Evolutionary conservation across 2,329 filamentous ascomycete genomes (phyloP), one percentile per base, ranked within the genome.

Genomic region (Stachybotrys chlorohalonatus): DNA sequence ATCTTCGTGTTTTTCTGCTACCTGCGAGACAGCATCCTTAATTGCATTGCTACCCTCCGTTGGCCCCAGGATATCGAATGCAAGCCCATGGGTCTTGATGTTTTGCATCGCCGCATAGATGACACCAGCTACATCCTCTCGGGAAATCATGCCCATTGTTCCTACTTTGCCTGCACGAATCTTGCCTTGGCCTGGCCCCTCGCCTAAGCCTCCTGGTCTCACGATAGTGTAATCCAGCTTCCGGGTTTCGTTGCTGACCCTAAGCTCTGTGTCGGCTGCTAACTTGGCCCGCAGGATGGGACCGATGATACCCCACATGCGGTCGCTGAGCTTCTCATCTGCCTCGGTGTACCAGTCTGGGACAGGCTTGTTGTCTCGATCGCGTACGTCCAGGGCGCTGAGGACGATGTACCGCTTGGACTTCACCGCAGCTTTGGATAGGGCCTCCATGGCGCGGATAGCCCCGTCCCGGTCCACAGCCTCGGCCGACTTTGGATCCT

Each of bases 161-260:
- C 50, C 36, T 15, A 52, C 50, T 32, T 52, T 52, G 50, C 50
- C 50, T 24, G 50, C 50, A 9, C 50, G 50, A 7, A 24, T 13
- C 16, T 45, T 52, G 4, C 50, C 50, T 5, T 6, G 8, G 13
- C n/a, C 36, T 5, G 32, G 32, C 15, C 15, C 32, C 24, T 52
- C 50, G 6, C 31, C 17, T 32, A 52, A 42, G n/a, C 50, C 50
- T 5, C 50, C 50, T 24, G 50, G 50, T 30, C 50, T 45, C n/a
- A 52, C 50, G n/a, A 52, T 52, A 32, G 50, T 52, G 32, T 52
- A 52, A 24, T 52, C 11, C 9, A 52, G 50, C 50, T 52, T 52
- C 24, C 50, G 50, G 16, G 31, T 30, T n/a, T 31, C 15, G 24
- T 52, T 52, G n/a, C 50, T 32, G n/a, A 52, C 31, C 50, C 50